phyloP scores from a whole-genome alignment of 176 grass and related monocot genomes.

The Carex scoparia region DNA sequence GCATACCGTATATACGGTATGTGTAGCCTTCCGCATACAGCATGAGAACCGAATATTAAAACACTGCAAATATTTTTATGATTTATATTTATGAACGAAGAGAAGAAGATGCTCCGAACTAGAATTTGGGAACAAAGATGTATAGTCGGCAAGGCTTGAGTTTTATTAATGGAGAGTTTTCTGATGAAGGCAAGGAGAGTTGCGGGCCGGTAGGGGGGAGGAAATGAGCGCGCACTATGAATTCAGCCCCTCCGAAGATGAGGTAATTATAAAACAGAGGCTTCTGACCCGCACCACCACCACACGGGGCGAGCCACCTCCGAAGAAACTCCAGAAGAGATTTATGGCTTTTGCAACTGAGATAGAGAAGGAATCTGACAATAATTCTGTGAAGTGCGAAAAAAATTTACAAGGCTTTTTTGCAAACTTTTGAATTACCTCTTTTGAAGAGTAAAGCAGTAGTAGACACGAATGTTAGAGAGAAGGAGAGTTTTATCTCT shows the following conservation, averaged over 20 bases:
- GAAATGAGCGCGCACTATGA: constrained; percentile 71
- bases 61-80: too few relatives aligned
- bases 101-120: too few relatives aligned
- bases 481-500: constrained; percentile 76
- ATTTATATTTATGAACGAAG: too few relatives aligned
- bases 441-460: constrained; percentile 81
- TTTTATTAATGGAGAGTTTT: too few relatives aligned
- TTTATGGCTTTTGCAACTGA: constrained; percentile 75
- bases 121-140: too few relatives aligned
- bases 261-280: constrained; percentile 87
- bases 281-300: constrained; percentile 88
- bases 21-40: too few relatives aligned
- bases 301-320: constrained; percentile 76
- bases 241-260: constrained; percentile 63
- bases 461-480: constrained; percentile 79
- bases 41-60: too few relatives aligned
- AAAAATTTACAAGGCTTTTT: constrained; percentile 61
- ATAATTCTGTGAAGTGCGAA: constrained; percentile 39
- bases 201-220: constrained; percentile 43
- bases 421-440: constrained; percentile 83
- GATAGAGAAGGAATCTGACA: constrained; percentile 60
- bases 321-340: constrained; percentile 95
- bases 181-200: constrained; percentile 67
- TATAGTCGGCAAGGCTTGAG: too few relatives aligned
- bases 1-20: too few relatives aligned